Percentiles rank a stretch among this genome's conserved stretches.
Conservation (phyloP, 345 rosid species). For the Hibiscus mutabilis region DNA sequence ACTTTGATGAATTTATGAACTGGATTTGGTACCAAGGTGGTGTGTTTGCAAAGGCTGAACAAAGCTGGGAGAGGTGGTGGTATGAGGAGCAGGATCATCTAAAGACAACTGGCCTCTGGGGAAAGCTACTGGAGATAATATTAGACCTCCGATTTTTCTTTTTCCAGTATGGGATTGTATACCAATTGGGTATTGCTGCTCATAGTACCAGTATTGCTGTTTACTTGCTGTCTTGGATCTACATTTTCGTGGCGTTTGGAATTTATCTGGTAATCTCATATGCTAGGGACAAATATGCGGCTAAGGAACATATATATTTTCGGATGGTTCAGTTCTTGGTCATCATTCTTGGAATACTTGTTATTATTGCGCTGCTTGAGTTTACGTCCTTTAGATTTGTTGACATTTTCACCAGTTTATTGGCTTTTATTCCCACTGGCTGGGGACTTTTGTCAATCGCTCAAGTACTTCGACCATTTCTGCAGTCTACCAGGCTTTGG, state of each 20-base stretch:
- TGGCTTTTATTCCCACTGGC: slow-evolving; percentile 70
- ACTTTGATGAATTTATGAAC: slow-evolving; percentile 71
- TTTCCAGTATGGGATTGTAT: slow-evolving; percentile 62
- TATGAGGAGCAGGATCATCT: slow-evolving; percentile 70
- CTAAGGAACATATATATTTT: slow-evolving; percentile 57
- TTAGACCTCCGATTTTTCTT: slow-evolving; percentile 70
- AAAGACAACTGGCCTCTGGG: slow-evolving; percentile 55
- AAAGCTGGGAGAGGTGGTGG: slow-evolving; percentile 83
- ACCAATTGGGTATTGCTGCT: slow-evolving; percentile 50
- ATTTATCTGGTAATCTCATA: slow-evolving; percentile 39
- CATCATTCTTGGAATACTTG: slow-evolving; percentile 36
- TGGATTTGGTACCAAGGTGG: slow-evolving; percentile 72
- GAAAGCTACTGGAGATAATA: slow-evolving; percentile 47
- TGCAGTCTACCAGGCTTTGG: slow-evolving; percentile 45
- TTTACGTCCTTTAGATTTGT: slow-evolving; percentile 40
- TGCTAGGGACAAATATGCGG: slow-evolving; percentile 51
- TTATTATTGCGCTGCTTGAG: slow-evolving; percentile 44
- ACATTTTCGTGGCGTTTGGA: slow-evolving; percentile 33
- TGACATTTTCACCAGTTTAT: slow-evolving; percentile 56
- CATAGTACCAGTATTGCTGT: slow-evolving; percentile 49
- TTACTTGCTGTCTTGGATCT: slow-evolving; percentile 62
- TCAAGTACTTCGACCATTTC: slow-evolving; percentile 47
- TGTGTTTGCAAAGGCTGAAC: slow-evolving; percentile 57
- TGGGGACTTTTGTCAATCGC: slow-evolving; percentile 56
- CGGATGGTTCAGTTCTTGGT: slow-evolving; percentile 67